Conservation (phyloP, 306 rosid species). For the Begonia fuchsioides region DNA sequence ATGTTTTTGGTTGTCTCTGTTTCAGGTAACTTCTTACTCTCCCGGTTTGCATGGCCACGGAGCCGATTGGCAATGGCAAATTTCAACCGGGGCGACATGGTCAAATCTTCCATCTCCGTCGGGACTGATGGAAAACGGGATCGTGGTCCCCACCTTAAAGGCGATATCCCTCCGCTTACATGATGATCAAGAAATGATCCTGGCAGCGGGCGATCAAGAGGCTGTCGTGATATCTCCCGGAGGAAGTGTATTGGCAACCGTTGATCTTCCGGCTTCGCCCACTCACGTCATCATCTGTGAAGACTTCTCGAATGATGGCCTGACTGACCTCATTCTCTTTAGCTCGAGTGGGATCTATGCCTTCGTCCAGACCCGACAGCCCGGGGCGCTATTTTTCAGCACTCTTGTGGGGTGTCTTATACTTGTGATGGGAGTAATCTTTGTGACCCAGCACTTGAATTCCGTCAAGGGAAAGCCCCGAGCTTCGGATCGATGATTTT, state of each 20-base stretch:
- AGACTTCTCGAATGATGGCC: constrained; percentile 96
- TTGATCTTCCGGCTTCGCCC: constrained; percentile 79
- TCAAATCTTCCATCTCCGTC: constrained; percentile 93
- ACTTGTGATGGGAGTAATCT: constrained; percentile 80
- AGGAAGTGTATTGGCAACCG: constrained; percentile 49
- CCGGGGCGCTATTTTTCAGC: constrained; percentile 97
- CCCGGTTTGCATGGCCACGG: constrained; percentile 88
- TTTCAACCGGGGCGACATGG: constrained; percentile 80
- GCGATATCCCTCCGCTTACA: constrained; percentile 49
- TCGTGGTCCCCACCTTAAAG: constrained; percentile 74
- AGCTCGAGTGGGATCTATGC: constrained; percentile 80
- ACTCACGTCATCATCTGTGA: constrained; percentile 63
- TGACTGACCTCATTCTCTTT: constrained; percentile 72
- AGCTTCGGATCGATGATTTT: constrained; percentile 37
- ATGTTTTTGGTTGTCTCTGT: background rate
- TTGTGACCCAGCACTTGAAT: constrained; percentile 83
- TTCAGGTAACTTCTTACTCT: constrained; percentile 88
- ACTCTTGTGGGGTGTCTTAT: constrained; percentile 84
- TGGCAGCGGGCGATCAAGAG: constrained; percentile 97
- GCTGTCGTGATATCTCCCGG: constrained; percentile 79
- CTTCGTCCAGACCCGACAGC: constrained; percentile 90
- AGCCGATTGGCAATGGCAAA: constrained; percentile 93
- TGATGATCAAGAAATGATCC: constrained; percentile 61
- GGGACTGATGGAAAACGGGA: constrained; percentile 83
- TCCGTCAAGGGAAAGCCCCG: constrained; percentile 79